Evolutionary conservation across 306 rosid genomes (phyloP), one percentile per base, ranked within the genome.

Genomic region (Rubus parviflorus): DNA sequence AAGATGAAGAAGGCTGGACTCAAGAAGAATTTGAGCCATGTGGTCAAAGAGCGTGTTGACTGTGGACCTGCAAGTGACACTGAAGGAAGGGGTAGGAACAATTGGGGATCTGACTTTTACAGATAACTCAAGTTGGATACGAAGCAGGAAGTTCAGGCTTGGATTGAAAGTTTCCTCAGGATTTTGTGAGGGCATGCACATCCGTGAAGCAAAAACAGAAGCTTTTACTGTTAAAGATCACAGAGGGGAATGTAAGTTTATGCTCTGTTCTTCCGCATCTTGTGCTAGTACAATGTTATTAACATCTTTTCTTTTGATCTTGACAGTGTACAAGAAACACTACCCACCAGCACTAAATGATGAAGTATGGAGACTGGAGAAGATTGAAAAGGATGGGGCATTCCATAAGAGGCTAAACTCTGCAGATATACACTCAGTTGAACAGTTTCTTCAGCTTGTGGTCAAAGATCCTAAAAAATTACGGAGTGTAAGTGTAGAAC

Each of bases 161-260:
- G 99, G 99, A 68, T 38, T 92, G 90, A 92, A 83, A 91, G 89
- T 91, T 81, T 81, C 93, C 58, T 72, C 93, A 35, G 98, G 99
- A 15, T 88, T 84, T 86, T 82, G 83, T 56, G 99, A 91, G 75
- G 93, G 96, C 74, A 22, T 91, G 70, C 97, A 87, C 73, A 79
- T 96, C 49, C 97, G 97, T 46, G 98, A 96, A 86, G 99, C 99
- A 69, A 96, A 96, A 82, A 96, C 99, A 68, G 99, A 93, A 86
- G 99, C 99, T 81, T 92, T 96, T 85, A 92, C 93, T 19, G 99
- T 96, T 77, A 96, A 96, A 84, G 99, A 96, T 87, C 99, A 96
- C 85, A 89, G 99, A 87, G 99, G 99, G 81, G 99, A 96, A 96
- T 72, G 99, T 93, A 86, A 78, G 97, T 58, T 78, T 73, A 78